Base-by-base conservation (phyloP, 371 early-diverging fungal species). In the Syncephalis plumigaleata region DNA sequence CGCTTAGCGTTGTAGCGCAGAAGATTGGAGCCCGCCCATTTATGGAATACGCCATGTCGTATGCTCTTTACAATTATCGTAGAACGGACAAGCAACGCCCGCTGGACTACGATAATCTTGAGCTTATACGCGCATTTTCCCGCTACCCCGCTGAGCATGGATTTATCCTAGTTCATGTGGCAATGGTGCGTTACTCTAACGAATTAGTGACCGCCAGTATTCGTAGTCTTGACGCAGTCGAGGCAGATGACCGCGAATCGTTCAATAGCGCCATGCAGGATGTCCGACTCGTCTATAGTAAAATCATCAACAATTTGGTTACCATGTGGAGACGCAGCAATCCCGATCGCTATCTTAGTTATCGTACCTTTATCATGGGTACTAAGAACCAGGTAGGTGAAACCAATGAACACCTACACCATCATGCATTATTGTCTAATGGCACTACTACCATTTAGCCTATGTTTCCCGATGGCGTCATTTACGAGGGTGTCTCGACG, bases 321-420 rank as follows among this genome's bases (percentile, higher is more conserved):
- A 74, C 70, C 46, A 87, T 90, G 76, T 81, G 87, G 81, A 63
- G 65, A 26, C 69, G 73, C 31, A 71, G 73, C 40, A 51, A 70
- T 37, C 75, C 85, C n/a, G 67, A 60, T 1, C 84, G 81, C 50
- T 88, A 89, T 49, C 59, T 71, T 44, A 75, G 81, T 55, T 89
- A 86, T 67, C 68, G 89, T 21, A 87, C 90, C 0, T 89, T 86
- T 58, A 85, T 89, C 55, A 83, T 84, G 78, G 89, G 89, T 2
- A 80, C 78, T 47, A 84, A 84, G 63, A 75, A 79, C 57, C 84
- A 31, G 11, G 31, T 31, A 31, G 11, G 31, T 31, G 4, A 7
- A n/a, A 31, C 11, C 31, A 11, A 31, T 31, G 11, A 31, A 31
- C 31, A 7, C 11, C 11, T 7, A 7, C 4, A 31, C 4, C 31